phyloP scores from a whole-genome alignment of 306 rosid genomes.

The Vigna reflexopilosa region DNA sequence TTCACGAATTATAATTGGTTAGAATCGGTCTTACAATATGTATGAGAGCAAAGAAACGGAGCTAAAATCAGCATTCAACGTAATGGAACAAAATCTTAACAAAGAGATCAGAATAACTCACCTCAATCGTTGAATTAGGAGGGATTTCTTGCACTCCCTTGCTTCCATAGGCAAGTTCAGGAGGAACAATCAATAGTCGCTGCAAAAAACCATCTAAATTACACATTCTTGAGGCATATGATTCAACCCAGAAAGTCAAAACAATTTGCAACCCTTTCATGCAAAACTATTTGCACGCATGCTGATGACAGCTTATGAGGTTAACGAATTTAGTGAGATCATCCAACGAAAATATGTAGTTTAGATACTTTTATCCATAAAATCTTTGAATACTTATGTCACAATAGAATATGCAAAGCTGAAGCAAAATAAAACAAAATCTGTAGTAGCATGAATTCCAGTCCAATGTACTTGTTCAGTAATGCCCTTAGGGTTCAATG shows the following conservation, averaged over 20 bases:
- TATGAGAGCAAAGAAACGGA: neutral
- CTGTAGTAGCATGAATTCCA: conserved; percentile 6
- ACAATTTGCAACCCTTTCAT: conserved; percentile 18
- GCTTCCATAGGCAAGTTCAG: conserved; percentile 90
- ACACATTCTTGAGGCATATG: conserved; percentile 27
- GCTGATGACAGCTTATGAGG: conserved; percentile 17
- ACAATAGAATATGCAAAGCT: neutral
- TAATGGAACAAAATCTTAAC: conserved; percentile 7
- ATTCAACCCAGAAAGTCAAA: conserved; percentile 33
- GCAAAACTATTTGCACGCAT: conserved; percentile 15
- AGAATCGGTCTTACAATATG: neutral
- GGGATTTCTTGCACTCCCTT: conserved; percentile 95
- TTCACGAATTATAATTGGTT: too few species aligned
- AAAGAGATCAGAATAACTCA: conserved; percentile 42
- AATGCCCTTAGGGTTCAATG: neutral
- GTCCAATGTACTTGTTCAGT: conserved; percentile 21
- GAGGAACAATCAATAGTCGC: conserved; percentile 87
- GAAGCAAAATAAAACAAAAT: conserved; percentile 24
- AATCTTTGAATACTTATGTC: neutral
- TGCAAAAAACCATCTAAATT: conserved; percentile 51
- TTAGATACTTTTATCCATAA: neutral
- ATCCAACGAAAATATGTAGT: neutral
- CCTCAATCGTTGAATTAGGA: conserved; percentile 97
- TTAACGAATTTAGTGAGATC: conserved; percentile 18
- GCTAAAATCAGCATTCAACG: neutral